phyloP scores from a whole-genome alignment of 495 filamentous ascomycete species.

The Trichoderma virens region DNA sequence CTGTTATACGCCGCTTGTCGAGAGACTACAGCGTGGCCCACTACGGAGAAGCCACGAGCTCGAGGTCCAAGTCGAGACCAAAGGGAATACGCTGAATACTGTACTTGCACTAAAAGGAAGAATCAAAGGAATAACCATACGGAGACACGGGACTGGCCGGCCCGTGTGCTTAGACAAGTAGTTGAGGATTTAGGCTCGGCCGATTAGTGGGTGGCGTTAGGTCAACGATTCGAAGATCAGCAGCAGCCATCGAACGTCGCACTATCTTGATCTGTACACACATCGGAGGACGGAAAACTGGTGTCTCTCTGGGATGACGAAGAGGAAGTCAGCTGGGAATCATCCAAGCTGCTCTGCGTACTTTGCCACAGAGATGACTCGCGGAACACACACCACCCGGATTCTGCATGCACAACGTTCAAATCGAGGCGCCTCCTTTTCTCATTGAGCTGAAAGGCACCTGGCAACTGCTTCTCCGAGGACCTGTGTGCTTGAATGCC shows the following conservation, averaged over 20 bases:
- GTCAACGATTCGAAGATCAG: neutral
- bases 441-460: too few relatives aligned
- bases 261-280: neutral
- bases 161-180: neutral
- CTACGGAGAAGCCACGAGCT: neutral
- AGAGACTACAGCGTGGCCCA: neutral
- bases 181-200: neutral
- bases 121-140: neutral
- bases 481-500: neutral
- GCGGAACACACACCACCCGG: too few relatives aligned
- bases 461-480: neutral
- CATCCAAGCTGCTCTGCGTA: too few relatives aligned
- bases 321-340: too few relatives aligned
- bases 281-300: neutral
- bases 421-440: too few relatives aligned
- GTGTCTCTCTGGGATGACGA: too few relatives aligned
- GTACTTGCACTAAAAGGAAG: neutral
- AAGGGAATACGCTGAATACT: neutral
- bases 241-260: neutral
- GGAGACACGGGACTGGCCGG: slow-evolving; percentile 2
- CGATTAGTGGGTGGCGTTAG: neutral
- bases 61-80: neutral
- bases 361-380: too few relatives aligned
- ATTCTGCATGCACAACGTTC: too few relatives aligned
- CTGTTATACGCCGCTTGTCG: neutral